These are phyloP conservation scores for Saccharomycodes ludwigii DNA, from an alignment of 805 yeast genomes.

Conservation along the genomic window DNA sequence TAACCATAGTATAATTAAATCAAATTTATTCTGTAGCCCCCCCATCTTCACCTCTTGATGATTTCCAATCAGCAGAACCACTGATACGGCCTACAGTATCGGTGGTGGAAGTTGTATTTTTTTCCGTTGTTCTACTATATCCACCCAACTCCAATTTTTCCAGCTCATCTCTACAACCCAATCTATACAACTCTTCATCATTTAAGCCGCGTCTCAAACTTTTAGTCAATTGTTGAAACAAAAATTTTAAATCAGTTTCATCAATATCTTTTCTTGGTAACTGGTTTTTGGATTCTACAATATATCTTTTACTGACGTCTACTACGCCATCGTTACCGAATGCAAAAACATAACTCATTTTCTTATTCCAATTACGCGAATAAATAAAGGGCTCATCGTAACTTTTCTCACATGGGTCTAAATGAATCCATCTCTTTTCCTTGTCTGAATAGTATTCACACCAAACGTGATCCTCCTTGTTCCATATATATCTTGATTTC, in stretches of 20 bases:
- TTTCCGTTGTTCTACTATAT: too few species aligned
- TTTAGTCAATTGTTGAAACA: conserved; percentile 28
- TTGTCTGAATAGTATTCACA: conserved; percentile 66
- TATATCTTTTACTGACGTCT: conserved; percentile 64
- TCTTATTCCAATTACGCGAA: conserved; percentile 82
- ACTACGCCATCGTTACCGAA: conserved; percentile 45
- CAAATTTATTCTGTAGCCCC: too few species aligned
- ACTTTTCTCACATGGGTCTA: conserved; percentile 80
- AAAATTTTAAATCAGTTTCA: conserved; percentile 26
- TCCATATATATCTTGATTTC: conserved; percentile 68
- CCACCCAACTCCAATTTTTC: conserved; percentile 23
- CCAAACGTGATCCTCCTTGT: conserved; percentile 93
- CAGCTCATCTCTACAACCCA: conserved; percentile 19
- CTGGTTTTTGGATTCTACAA: conserved; percentile 29
- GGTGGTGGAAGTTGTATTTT: conserved; percentile 7
- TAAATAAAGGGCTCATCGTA: conserved; percentile 74
- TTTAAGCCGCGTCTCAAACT: conserved; percentile 20
- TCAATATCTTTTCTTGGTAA: conserved; percentile 35
- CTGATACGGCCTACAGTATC: conserved; percentile 41
- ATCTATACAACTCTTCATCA: conserved; percentile 26
- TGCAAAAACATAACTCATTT: conserved; percentile 80
- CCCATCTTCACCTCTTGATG: conserved; percentile 71
- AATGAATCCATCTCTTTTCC: conserved; percentile 68
- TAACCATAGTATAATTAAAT: too few species aligned
- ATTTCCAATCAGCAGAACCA: conserved; percentile 68